Conservation (phyloP, 305 asterid species). For the Solanum hybrid region DNA sequence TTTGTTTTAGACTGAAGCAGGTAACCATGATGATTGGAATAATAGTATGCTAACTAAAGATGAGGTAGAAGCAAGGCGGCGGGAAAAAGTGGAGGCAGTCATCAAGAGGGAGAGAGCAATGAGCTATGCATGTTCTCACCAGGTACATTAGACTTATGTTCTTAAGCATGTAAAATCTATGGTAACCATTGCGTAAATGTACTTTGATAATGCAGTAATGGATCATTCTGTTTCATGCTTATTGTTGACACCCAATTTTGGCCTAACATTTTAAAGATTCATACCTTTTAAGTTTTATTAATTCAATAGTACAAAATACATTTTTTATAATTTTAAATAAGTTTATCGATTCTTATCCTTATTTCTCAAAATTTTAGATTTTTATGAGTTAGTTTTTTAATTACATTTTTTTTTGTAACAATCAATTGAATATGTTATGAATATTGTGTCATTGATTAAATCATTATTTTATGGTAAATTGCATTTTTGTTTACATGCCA, state of each 20-base stretch:
- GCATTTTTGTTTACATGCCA: neutral
- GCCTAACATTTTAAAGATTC: neutral
- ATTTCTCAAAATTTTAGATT: neutral
- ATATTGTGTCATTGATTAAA: neutral
- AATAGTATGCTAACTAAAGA: constrained; percentile 72
- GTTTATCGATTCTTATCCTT: neutral
- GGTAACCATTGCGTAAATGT: neutral
- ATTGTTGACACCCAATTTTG: neutral
- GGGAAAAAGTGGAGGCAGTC: constrained; percentile 70
- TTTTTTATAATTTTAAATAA: too few species aligned
- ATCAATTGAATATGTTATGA: neutral
- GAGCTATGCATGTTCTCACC: constrained; percentile 84
- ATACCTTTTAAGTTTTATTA: neutral
- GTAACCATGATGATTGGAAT: constrained; percentile 65
- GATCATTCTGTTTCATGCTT: neutral
- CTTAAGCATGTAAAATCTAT: neutral
- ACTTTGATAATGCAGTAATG: neutral
- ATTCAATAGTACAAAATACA: neutral
- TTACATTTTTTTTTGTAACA: neutral
- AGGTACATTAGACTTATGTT: constrained; percentile 30
- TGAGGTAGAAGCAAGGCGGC: constrained; percentile 58
- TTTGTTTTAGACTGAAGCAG: constrained; percentile 53
- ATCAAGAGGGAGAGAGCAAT: constrained; percentile 87
- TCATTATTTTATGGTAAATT: neutral
- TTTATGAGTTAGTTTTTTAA: neutral